These are phyloP conservation scores for Trichoderma sp. DNA, from an alignment of 2,329 filamentous ascomycete genomes.

Conservation along the genomic window DNA sequence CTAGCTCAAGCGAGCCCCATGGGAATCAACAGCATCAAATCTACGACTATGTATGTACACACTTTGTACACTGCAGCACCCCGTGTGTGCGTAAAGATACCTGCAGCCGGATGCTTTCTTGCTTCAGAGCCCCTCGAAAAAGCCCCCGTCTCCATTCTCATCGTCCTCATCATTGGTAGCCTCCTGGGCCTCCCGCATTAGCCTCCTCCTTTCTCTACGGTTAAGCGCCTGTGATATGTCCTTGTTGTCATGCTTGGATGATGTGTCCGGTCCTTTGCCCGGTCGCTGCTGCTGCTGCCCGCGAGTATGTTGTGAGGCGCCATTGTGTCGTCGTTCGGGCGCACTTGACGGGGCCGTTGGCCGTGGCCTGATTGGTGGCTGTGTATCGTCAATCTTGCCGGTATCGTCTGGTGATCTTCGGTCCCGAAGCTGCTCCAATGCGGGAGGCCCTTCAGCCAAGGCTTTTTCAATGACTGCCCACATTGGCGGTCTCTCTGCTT, in stretches of 20 bases:
- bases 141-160: conserved; percentile 55
- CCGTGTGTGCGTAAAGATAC: not conserved
- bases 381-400: conserved; percentile 5
- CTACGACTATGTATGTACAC: not conserved
- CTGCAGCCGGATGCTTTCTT: not conserved
- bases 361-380: conserved; percentile 17
- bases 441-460: conserved; percentile 54
- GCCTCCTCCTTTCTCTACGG: conserved; percentile 36
- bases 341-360: not conserved
- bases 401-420: conserved; percentile 36
- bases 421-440: conserved; percentile 56
- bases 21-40: not conserved
- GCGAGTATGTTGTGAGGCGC: conserved; percentile 19
- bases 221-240: conserved; percentile 32
- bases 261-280: conserved; percentile 21
- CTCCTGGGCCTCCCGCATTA: conserved; percentile 36
- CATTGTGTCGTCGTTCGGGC: not conserved
- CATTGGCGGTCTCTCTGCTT: conserved; percentile 55
- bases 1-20: not conserved
- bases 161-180: conserved; percentile 38
- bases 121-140: conserved; percentile 48
- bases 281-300: conserved; percentile 24
- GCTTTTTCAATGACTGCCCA: conserved; percentile 67
- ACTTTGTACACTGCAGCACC: not conserved
- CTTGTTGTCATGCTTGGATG: conserved; percentile 24